A percentile compares a stretch with the other conserved stretches of the same genome.
These are phyloP conservation scores for Olyra latifolia DNA, from an alignment of 176 grass and related monocot species.

Conservation along the genomic window DNA sequence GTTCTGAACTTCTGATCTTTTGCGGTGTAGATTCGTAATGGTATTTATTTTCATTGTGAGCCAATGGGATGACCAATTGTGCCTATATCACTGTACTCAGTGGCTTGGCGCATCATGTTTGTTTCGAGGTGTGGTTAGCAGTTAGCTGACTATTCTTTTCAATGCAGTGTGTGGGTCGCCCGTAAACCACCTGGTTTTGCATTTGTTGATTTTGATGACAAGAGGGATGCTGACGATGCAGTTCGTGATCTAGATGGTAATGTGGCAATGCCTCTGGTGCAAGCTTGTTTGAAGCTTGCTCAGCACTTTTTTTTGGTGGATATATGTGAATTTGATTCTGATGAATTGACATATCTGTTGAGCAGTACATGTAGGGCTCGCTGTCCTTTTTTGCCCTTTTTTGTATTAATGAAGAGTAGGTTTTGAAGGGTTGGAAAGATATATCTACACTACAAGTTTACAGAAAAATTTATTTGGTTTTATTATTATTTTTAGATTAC, in stretches of 20 bases:
- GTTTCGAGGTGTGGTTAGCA: neutral
- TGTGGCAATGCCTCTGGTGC: neutral
- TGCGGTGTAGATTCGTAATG: neutral
- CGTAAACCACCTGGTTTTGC: slow-evolving; percentile 97
- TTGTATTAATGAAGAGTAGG: neutral
- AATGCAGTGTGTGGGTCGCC: slow-evolving; percentile 89
- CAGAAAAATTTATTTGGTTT: neutral
- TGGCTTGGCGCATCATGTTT: neutral
- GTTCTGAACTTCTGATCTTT: neutral
- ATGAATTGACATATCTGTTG: neutral
- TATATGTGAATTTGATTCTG: neutral
- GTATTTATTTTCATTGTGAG: neutral
- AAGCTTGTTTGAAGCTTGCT: neutral
- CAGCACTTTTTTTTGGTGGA: neutral
- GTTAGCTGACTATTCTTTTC: slow-evolving; percentile 13
- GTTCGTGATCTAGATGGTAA: slow-evolving; percentile 93
- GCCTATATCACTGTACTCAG: neutral
- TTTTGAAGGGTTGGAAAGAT: neutral
- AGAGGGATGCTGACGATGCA: slow-evolving; percentile 87
- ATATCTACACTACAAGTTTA: neutral
- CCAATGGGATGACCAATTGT: neutral
- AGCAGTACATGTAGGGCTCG: neutral
- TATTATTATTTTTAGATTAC: neutral
- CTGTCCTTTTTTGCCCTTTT: neutral
- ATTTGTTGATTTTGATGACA: slow-evolving; percentile 92